These are phyloP conservation scores for Annona squamosa DNA, from an alignment of 164 flowering plant species.

Conservation along the genomic window DNA sequence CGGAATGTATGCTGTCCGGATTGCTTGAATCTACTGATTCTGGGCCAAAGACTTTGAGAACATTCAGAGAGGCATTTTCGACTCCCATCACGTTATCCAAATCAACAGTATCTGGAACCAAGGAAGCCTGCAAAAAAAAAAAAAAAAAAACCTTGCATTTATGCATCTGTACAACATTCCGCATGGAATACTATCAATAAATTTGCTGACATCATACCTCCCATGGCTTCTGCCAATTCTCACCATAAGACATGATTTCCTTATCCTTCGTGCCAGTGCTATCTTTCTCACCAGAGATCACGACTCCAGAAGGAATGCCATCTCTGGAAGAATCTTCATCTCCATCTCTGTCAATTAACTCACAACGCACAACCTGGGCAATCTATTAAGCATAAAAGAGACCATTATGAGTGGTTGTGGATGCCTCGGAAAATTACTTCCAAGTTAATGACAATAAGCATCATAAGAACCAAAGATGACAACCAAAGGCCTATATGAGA, in stretches of 20 bases:
- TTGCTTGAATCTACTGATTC: background rate
- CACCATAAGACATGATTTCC: conserved; percentile 10
- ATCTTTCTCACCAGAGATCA: conserved; percentile 19
- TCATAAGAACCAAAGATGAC: too few relatives aligned
- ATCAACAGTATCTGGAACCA: background rate
- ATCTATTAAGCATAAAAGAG: background rate
- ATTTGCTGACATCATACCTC: conserved; percentile 1
- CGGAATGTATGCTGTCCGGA: background rate
- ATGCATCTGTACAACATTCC: background rate
- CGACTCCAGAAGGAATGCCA: conserved; percentile 11
- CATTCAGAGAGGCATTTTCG: conserved; percentile 4
- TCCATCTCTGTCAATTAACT: conserved; percentile 46
- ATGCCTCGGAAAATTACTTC: background rate
- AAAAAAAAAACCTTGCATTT: background rate
- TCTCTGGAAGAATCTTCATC: conserved; percentile 18
- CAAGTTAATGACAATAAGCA: background rate
- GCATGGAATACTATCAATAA: background rate
- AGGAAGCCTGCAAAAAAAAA: conserved; percentile 10
- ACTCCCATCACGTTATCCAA: conserved; percentile 2
- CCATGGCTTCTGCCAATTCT: conserved; percentile 4
- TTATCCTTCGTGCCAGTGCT: conserved; percentile 31
- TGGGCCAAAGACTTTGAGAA: background rate
- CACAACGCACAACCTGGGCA: conserved; percentile 34
- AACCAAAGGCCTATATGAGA: too few relatives aligned
- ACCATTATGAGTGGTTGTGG: too few relatives aligned